Conservation (phyloP, 2,329 filamentous ascomycete genomes). For the Pseudohalonectria lignicola region DNA sequence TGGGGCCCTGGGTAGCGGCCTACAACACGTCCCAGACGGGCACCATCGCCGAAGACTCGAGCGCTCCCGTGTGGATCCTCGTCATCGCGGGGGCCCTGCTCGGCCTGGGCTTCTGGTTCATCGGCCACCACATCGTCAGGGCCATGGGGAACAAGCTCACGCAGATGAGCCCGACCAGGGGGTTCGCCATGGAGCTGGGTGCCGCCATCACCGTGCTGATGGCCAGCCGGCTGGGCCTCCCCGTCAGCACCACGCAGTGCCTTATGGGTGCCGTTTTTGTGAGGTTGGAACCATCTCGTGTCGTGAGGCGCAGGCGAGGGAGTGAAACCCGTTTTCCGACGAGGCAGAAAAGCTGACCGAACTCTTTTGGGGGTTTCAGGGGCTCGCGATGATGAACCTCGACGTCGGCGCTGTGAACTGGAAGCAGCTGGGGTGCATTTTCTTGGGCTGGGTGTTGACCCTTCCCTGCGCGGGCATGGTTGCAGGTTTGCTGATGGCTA, state of each 20-base stretch:
- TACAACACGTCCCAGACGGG: slow-evolving; percentile 23
- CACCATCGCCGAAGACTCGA: slow-evolving; percentile 14
- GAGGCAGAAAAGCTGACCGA: too few relatives aligned
- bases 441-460: slow-evolving; percentile 14
- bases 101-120: slow-evolving; percentile 27
- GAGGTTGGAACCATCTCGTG: too few relatives aligned
- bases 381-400: slow-evolving; percentile 14
- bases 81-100: slow-evolving; percentile 22
- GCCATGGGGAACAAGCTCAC: slow-evolving; percentile 28
- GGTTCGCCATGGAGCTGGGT: slow-evolving; percentile 25
- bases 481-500: slow-evolving; percentile 12
- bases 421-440: slow-evolving; percentile 14
- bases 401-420: slow-evolving; percentile 14
- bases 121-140: slow-evolving; percentile 26
- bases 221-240: slow-evolving; percentile 11
- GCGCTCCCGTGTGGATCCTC: slow-evolving; percentile 26
- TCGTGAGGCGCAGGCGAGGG: too few relatives aligned
- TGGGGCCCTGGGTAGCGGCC: slow-evolving; percentile 25
- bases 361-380: too few relatives aligned
- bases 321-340: too few relatives aligned
- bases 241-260: slow-evolving; percentile 16
- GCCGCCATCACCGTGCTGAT: slow-evolving; percentile 21
- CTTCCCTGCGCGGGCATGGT: slow-evolving; percentile 13
- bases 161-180: slow-evolving; percentile 22
- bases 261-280: slow-evolving; percentile 13